Conservation (phyloP, 495 filamentous ascomycete genomes). For the Emericellopsis terricola region DNA sequence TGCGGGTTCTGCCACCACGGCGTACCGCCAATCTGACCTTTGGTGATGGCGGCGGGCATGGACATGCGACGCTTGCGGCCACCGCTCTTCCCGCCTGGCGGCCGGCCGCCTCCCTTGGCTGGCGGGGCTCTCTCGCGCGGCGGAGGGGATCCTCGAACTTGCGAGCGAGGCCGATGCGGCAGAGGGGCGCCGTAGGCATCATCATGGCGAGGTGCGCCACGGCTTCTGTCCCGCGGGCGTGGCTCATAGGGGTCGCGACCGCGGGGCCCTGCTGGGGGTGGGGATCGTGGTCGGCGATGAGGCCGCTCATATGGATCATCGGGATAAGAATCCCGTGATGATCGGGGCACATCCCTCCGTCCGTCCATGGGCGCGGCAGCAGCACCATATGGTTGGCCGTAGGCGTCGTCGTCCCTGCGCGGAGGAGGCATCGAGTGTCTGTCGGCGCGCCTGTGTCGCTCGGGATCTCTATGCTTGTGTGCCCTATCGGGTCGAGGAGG, state of each 20-base stretch:
- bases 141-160: not conserved
- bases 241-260: not conserved
- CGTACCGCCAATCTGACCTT: too few species aligned
- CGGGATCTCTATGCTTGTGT: not conserved
- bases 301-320: too few species aligned
- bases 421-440: not conserved
- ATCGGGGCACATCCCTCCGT: too few species aligned
- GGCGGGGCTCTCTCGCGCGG: not conserved
- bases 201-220: not conserved
- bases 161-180: not conserved
- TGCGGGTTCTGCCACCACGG: constrained; percentile 1
- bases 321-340: too few species aligned
- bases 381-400: too few species aligned
- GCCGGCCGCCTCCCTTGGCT: not conserved
- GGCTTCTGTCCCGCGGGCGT: not conserved
- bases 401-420: too few species aligned
- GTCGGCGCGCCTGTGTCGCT: not conserved
- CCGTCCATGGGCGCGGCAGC: too few species aligned
- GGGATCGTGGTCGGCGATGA: not conserved
- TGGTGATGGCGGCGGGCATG: not conserved
- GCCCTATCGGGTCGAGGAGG: not conserved
- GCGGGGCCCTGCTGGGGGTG: not conserved
- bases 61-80: not conserved
- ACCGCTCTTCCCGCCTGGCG: too few species aligned
- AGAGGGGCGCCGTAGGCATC: not conserved